A percentile compares a stretch with the other conserved stretches of the same genome.
These are phyloP conservation scores for Sporothrix variecibatus DNA, from an alignment of 2,329 filamentous ascomycete species.

Conservation along the genomic window DNA sequence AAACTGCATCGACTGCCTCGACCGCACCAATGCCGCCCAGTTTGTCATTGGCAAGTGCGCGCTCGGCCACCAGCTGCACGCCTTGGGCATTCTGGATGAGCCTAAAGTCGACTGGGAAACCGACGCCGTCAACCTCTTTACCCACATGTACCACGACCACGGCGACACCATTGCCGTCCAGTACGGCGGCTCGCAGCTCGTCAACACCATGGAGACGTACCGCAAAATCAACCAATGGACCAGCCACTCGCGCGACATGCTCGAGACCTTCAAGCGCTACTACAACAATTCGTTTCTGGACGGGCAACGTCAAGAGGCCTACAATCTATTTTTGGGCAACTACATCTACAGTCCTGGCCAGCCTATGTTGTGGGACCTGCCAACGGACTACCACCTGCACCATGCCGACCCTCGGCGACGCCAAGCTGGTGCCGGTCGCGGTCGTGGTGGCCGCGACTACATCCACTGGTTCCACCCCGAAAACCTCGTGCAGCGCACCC, in stretches of 20 bases:
- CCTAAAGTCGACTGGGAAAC: slow-evolving; percentile 86
- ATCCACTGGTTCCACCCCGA: slow-evolving; percentile 85
- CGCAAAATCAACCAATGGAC: slow-evolving; percentile 99
- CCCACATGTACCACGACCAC: slow-evolving; percentile 97
- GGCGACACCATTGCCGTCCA: slow-evolving; percentile 97
- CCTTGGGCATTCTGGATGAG: slow-evolving; percentile 80
- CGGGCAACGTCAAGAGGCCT: slow-evolving; percentile 95
- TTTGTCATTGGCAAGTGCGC: slow-evolving; percentile 97
- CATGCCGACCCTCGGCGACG: slow-evolving; percentile 79
- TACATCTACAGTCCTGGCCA: slow-evolving; percentile 86
- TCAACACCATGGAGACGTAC: slow-evolving; percentile 99
- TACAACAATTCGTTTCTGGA: slow-evolving; percentile 98
- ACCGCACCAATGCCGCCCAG: slow-evolving; percentile 95
- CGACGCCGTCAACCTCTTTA: slow-evolving; percentile 93
- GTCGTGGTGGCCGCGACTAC: slow-evolving; percentile 57
- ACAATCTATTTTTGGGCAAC: slow-evolving; percentile 95
- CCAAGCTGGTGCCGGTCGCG: slow-evolving; percentile 43
- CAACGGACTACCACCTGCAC: slow-evolving; percentile 94
- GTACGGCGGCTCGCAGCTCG: slow-evolving; percentile 94
- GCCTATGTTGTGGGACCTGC: slow-evolving; percentile 95
- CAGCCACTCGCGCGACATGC: slow-evolving; percentile 96
- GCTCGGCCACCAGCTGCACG: slow-evolving; percentile 87
- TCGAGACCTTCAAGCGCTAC: slow-evolving; percentile 97
- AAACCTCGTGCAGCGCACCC: slow-evolving; percentile 63
- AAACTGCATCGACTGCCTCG: slow-evolving; percentile 97